These are phyloP conservation scores for Dorcoceras hygrometricum DNA, from an alignment of 257 asterid genomes.

Conservation along the genomic window DNA sequence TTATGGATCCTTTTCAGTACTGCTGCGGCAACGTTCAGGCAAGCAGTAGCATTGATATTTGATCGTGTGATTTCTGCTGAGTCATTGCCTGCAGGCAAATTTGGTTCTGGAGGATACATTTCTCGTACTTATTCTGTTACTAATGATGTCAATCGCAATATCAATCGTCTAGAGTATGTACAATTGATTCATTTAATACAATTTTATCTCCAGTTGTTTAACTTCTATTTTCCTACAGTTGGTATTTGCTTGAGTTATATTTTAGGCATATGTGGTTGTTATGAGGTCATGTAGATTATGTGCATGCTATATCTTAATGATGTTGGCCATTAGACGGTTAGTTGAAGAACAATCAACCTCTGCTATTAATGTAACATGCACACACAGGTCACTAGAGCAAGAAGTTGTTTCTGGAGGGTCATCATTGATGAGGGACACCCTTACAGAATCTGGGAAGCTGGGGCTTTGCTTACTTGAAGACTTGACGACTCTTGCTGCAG, in stretches of 20 bases:
- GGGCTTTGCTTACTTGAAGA: constrained; percentile 97
- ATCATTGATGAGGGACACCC: constrained; percentile 54
- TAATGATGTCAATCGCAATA: constrained; percentile 85
- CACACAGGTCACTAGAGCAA: constrained; percentile 71
- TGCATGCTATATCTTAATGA: background rate
- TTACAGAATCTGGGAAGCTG: constrained; percentile 74
- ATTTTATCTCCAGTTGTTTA: constrained; percentile 21
- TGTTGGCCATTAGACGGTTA: constrained; percentile 16
- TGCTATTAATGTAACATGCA: constrained; percentile 28
- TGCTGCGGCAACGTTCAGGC: constrained; percentile 99
- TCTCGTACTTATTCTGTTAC: constrained; percentile 88
- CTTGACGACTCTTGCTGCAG: constrained; percentile 99
- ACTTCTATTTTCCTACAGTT: constrained; percentile 7
- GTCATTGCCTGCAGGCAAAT: constrained; percentile 80
- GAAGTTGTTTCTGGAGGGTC: constrained; percentile 66
- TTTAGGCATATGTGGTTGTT: background rate
- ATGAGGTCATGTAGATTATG: background rate
- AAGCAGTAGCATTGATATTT: constrained; percentile 95
- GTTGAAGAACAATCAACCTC: constrained; percentile 21
- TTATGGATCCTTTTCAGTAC: constrained; percentile 61
- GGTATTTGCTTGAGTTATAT: constrained; percentile 2
- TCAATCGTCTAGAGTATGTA: constrained; percentile 82
- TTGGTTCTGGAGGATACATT: constrained; percentile 79
- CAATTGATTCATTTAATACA: constrained; percentile 19
- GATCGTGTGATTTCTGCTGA: constrained; percentile 79